Conservation (phyloP, 768 basidiomycete species). For the Termitomyces eurrhizus region DNA sequence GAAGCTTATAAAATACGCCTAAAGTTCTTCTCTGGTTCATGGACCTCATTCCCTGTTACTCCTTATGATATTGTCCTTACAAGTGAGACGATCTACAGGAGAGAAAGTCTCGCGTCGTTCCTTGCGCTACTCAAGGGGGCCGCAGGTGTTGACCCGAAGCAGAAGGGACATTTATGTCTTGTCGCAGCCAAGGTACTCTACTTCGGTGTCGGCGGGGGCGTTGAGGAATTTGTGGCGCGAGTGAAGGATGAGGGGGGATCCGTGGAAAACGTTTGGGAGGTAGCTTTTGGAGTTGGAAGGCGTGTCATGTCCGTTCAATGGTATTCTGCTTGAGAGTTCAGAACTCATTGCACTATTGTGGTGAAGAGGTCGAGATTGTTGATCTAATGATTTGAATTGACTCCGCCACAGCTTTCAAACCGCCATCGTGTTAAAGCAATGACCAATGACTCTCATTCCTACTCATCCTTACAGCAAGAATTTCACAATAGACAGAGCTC, state of each 20-base stretch:
- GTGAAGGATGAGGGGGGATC: constrained; percentile 43
- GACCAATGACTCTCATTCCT: background rate
- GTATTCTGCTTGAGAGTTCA: constrained; percentile 19
- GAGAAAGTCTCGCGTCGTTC: constrained; percentile 59
- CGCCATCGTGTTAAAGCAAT: background rate
- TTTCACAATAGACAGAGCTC: background rate
- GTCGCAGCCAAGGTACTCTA: constrained; percentile 92
- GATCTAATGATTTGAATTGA: background rate
- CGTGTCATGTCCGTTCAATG: constrained; percentile 64
- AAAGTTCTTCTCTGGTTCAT: constrained; percentile 79
- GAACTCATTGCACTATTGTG: too few species aligned
- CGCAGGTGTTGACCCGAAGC: constrained; percentile 21
- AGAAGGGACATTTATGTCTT: constrained; percentile 44
- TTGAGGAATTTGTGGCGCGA: constrained; percentile 64
- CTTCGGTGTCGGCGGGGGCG: constrained; percentile 92
- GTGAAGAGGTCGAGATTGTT: background rate
- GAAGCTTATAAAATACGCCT: constrained; percentile 50
- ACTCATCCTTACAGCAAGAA: background rate
- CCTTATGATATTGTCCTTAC: constrained; percentile 75
- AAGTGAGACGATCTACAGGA: constrained; percentile 89
- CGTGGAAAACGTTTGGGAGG: constrained; percentile 63
- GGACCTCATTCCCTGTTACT: constrained; percentile 51
- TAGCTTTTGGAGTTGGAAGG: constrained; percentile 65
- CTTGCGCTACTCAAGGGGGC: constrained; percentile 41
- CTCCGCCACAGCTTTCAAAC: background rate